A percentile compares a stretch with the other conserved stretches of the same genome.
Conservation (phyloP, 306 rosid species). For the Vigna trinervia region DNA sequence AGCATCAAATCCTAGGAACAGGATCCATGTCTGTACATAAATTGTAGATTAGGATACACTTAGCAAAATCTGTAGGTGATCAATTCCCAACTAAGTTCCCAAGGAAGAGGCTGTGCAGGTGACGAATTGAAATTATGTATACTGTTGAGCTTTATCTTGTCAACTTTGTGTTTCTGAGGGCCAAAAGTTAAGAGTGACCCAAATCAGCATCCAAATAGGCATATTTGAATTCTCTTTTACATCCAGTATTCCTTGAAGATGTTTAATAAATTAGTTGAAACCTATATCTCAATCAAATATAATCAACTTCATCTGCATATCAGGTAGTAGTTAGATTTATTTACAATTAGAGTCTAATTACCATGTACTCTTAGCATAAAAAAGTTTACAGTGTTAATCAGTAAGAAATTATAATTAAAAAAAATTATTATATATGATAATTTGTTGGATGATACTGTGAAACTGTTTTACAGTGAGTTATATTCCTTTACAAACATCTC, state of each 20-base stretch:
- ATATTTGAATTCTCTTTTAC: conserved; percentile 1
- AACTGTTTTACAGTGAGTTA: background rate
- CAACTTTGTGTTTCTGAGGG: background rate
- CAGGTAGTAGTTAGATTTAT: conserved; percentile 27
- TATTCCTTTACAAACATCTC: background rate
- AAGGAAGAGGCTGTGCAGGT: background rate
- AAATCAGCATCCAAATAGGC: conserved; percentile 7
- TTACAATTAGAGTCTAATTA: background rate
- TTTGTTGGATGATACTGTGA: background rate
- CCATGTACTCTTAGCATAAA: too few relatives aligned
- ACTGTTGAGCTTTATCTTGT: background rate
- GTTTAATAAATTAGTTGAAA: conserved; percentile 28
- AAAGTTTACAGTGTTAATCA: too few relatives aligned
- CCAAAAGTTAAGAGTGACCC: conserved; percentile 11
- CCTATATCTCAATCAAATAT: background rate
- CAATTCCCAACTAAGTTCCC: conserved; percentile 24
- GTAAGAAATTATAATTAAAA: background rate
- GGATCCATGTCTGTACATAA: conserved; percentile 34
- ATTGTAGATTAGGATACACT: conserved; percentile 45
- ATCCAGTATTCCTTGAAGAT: conserved; percentile 5
- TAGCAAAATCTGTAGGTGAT: conserved; percentile 30
- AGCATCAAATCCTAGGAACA: conserved; percentile 24
- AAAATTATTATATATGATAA: too few relatives aligned
- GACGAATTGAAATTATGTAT: too few relatives aligned
- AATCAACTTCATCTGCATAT: conserved; percentile 27